Conservation (phyloP, 768 basidiomycete species). For the Lepiota venenata region DNA sequence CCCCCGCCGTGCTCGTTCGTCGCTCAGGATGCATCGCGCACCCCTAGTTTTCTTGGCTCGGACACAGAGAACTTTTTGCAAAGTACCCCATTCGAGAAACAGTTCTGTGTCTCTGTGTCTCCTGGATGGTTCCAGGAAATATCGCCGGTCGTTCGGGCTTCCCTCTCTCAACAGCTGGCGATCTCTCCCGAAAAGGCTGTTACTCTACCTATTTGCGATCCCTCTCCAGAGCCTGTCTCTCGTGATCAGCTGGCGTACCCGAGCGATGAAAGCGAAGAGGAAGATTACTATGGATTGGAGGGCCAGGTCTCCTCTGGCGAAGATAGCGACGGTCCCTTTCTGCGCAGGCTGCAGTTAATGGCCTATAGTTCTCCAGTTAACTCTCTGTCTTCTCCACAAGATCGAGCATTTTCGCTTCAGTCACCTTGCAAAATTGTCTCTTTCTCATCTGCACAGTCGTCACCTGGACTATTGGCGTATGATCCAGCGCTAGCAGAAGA, state of each 20-base stretch:
- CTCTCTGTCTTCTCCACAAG: neutral
- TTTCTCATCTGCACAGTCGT: neutral
- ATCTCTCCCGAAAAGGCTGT: neutral
- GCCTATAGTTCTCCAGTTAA: neutral
- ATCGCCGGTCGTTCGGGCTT: slow-evolving; percentile 28
- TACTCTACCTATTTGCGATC: neutral
- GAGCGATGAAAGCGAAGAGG: slow-evolving; percentile 2
- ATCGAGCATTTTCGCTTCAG: slow-evolving; percentile 9
- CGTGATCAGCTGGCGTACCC: neutral
- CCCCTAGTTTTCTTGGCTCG: slow-evolving; percentile 4
- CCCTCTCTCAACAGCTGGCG: slow-evolving; percentile 5
- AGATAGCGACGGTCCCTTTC: neutral
- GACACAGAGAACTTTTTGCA: slow-evolving; percentile 11
- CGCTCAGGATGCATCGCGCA: slow-evolving; percentile 5
- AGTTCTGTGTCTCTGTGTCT: slow-evolving; percentile 14
- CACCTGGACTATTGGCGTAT: neutral
- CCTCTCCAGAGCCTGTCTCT: neutral
- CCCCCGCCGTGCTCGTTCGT: slow-evolving; percentile 20
- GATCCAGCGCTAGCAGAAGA: neutral
- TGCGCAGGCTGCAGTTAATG: slow-evolving; percentile 4
- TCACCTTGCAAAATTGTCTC: slow-evolving; percentile 16
- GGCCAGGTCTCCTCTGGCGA: neutral
- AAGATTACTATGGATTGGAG: neutral
- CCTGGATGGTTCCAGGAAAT: slow-evolving; percentile 20
- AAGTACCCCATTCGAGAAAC: slow-evolving; percentile 16